phyloP scores from a whole-genome alignment of 2,329 filamentous ascomycete genomes.

The Malbranchea cinnamomea region DNA sequence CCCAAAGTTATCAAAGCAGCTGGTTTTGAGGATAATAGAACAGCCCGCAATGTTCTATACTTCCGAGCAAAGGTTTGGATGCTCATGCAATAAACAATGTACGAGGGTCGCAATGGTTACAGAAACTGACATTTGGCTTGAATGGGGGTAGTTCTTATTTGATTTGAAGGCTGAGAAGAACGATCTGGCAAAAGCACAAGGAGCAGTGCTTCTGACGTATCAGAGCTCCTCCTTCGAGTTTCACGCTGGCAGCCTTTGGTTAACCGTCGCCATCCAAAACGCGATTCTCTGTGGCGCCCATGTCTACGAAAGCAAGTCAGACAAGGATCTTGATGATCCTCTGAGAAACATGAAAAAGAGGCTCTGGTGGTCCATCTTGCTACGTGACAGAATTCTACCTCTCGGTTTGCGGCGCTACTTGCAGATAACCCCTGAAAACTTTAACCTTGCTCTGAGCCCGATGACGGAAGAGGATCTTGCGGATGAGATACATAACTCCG shows the following conservation, averaged over 20 bases:
- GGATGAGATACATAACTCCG: slow-evolving; percentile 31
- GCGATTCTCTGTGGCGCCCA: slow-evolving; percentile 34
- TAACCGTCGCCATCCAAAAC: slow-evolving; percentile 36
- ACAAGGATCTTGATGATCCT: slow-evolving; percentile 26
- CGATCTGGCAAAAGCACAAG: slow-evolving; percentile 17
- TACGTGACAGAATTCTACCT: slow-evolving; percentile 37
- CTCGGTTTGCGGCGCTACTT: slow-evolving; percentile 36
- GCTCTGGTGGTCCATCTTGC: slow-evolving; percentile 41
- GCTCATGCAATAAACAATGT: slow-evolving; percentile 4
- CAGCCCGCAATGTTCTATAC: slow-evolving; percentile 33
- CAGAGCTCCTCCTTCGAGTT: slow-evolving; percentile 26
- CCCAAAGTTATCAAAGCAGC: slow-evolving; percentile 27
- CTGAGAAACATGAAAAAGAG: slow-evolving; percentile 34
- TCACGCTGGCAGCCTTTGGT: slow-evolving; percentile 27
- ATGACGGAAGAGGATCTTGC: slow-evolving; percentile 31
- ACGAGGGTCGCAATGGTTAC: background rate
- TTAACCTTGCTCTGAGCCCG: slow-evolving; percentile 27
- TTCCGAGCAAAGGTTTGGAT: slow-evolving; percentile 30
- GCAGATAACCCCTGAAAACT: slow-evolving; percentile 35
- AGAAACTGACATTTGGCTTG: no score
- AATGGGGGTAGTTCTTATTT: slow-evolving; percentile 19
- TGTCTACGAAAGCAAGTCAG: slow-evolving; percentile 33
- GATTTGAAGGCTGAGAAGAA: slow-evolving; percentile 17
- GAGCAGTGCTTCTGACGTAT: slow-evolving; percentile 16
- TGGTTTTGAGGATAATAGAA: slow-evolving; percentile 30